These are phyloP conservation scores for Cornus kousa DNA, from an alignment of 148 eudicot species.

Conservation along the genomic window DNA sequence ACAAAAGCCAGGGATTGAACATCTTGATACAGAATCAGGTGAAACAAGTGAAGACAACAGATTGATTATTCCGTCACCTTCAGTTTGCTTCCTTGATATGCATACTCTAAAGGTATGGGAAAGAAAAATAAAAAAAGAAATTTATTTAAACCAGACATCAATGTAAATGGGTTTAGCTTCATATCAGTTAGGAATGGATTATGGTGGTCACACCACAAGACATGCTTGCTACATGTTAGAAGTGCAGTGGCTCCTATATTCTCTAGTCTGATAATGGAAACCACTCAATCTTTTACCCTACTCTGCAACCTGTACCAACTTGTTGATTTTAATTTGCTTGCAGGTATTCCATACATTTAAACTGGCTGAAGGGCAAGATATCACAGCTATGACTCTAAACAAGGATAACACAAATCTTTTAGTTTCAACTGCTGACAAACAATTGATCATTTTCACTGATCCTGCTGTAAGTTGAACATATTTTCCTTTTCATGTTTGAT, in stretches of 20 bases:
- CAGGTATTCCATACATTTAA: slow-evolving; percentile 75
- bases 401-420: slow-evolving; percentile 89
- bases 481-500: background rate
- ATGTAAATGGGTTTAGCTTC: background rate
- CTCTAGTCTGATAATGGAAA: background rate
- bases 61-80: slow-evolving; percentile 64
- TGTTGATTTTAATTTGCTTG: slow-evolving; percentile 23
- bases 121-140: background rate
- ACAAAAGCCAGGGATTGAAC: slow-evolving; percentile 26
- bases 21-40: slow-evolving; percentile 25
- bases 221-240: background rate
- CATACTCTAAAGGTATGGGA: slow-evolving; percentile 61
- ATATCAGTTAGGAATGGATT: background rate
- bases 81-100: slow-evolving; percentile 83
- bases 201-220: background rate
- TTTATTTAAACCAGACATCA: background rate
- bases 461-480: slow-evolving; percentile 74
- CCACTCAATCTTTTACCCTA: background rate
- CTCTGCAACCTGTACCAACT: slow-evolving; percentile 4
- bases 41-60: slow-evolving; percentile 30
- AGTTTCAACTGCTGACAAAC: slow-evolving; percentile 80
- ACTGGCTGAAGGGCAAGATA: slow-evolving; percentile 78
- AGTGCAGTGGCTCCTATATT: background rate
- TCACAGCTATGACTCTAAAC: slow-evolving; percentile 74
- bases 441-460: slow-evolving; percentile 85